phyloP scores from a whole-genome alignment of 768 basidiomycete genomes.

The Phanerochaete carnosa region DNA sequence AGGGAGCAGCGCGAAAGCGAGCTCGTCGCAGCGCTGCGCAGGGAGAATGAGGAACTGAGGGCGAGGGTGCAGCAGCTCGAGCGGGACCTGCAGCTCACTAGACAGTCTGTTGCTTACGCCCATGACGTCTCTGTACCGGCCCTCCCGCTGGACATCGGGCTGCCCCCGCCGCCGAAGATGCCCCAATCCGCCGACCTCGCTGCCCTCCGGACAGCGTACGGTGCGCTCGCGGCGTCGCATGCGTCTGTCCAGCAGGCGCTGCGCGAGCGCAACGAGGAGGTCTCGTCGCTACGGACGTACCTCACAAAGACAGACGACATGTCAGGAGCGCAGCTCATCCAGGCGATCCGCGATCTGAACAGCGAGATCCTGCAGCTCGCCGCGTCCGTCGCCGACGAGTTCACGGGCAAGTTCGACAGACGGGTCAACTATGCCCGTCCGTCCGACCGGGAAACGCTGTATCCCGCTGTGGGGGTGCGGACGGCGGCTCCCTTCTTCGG shows the following conservation, averaged over 20 bases:
- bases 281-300: slow-evolving; percentile 30
- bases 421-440: slow-evolving; percentile 18
- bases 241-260: slow-evolving; percentile 21
- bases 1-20: slow-evolving; percentile 12
- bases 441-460: slow-evolving; percentile 26
- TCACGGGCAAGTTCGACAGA: slow-evolving; percentile 20
- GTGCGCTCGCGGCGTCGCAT: slow-evolving; percentile 23
- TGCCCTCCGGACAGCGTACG: slow-evolving; percentile 19
- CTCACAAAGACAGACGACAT: slow-evolving; percentile 33
- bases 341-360: slow-evolving; percentile 32
- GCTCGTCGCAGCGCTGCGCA: slow-evolving; percentile 16
- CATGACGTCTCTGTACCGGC: slow-evolving; percentile 14
- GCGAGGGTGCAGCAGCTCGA: slow-evolving; percentile 15
- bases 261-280: slow-evolving; percentile 28
- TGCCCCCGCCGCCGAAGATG: slow-evolving; percentile 1
- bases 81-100: slow-evolving; percentile 15
- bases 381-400: slow-evolving; percentile 30
- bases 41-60: slow-evolving; percentile 21
- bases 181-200: slow-evolving; percentile 16
- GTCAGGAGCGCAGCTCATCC: slow-evolving; percentile 32
- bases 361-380: slow-evolving; percentile 33
- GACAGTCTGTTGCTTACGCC: slow-evolving; percentile 16
- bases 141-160: slow-evolving; percentile 9
- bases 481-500: slow-evolving; percentile 26
- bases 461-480: slow-evolving; percentile 25